These are phyloP conservation scores for Gleditsia sinensis DNA, from an alignment of 306 rosid species.

Conservation along the genomic window DNA sequence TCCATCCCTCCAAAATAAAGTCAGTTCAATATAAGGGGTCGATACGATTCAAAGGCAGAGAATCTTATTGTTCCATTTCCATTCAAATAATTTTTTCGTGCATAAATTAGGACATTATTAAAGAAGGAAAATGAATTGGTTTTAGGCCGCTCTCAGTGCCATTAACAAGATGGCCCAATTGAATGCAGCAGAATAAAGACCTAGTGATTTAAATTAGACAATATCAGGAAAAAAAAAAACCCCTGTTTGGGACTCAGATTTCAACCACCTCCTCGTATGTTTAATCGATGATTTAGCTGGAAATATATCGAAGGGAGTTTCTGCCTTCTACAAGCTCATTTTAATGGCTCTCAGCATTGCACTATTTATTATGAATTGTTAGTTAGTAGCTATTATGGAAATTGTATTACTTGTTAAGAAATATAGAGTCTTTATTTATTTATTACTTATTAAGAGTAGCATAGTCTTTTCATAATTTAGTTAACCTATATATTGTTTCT, in stretches of 20 bases:
- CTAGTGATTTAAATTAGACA: not conserved
- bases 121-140: slow-evolving; percentile 9
- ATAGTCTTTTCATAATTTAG: too few species aligned
- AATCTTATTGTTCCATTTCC: not conserved
- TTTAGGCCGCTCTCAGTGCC: not conserved
- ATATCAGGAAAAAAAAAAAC: not conserved
- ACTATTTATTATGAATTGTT: slow-evolving; percentile 4
- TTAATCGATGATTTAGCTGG: not conserved
- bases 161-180: not conserved
- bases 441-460: too few species aligned
- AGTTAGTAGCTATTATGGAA: slow-evolving; percentile 5
- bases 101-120: not conserved
- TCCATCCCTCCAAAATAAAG: too few species aligned
- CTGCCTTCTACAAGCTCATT: not conserved
- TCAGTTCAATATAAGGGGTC: too few species aligned
- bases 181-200: not conserved
- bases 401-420: too few species aligned
- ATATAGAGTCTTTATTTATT: too few species aligned
- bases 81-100: not conserved
- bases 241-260: not conserved
- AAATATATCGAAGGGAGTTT: not conserved
- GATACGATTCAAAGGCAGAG: not conserved
- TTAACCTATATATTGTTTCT: too few species aligned
- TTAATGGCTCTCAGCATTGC: slow-evolving; percentile 16
- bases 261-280: not conserved